Conservation (phyloP, 108 stramenopile genomes). For the Nitzschia putrida region DNA sequence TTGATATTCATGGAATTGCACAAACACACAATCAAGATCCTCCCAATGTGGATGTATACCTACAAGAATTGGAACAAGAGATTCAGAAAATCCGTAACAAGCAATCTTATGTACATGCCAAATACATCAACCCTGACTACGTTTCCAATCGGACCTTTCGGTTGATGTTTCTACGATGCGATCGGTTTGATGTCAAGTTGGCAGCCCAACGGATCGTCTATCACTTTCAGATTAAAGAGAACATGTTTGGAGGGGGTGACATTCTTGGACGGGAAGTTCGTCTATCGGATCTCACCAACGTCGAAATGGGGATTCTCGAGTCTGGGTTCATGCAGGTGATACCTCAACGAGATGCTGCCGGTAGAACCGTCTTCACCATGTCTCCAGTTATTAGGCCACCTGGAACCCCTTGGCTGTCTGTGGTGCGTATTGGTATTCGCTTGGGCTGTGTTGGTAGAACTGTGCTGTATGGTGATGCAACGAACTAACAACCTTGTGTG, state of each 20-base stretch:
- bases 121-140: conserved; percentile 24
- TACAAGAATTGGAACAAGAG: conserved; percentile 13
- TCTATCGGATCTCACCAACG: conserved; percentile 2
- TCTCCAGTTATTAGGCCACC: neutral
- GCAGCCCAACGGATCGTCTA: conserved; percentile 5
- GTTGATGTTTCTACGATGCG: conserved; percentile 35
- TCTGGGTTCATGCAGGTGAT: neutral
- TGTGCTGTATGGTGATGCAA: too few relatives aligned
- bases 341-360: neutral
- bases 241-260: conserved; percentile 28
- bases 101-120: conserved; percentile 21
- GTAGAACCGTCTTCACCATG: neutral
- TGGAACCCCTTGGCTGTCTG: too few relatives aligned
- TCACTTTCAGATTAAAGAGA: conserved; percentile 22
- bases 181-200: conserved; percentile 25
- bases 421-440: too few relatives aligned
- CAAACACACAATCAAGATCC: neutral
- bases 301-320: neutral
- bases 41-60: neutral
- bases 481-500: too few relatives aligned
- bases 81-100: conserved; percentile 5
- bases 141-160: conserved; percentile 28
- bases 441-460: too few relatives aligned
- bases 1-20: conserved; percentile 28
- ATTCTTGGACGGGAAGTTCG: conserved; percentile 17